Evolutionary conservation across 331 rosid species (phyloP).

Genomic region (Cydonia oblonga): DNA sequence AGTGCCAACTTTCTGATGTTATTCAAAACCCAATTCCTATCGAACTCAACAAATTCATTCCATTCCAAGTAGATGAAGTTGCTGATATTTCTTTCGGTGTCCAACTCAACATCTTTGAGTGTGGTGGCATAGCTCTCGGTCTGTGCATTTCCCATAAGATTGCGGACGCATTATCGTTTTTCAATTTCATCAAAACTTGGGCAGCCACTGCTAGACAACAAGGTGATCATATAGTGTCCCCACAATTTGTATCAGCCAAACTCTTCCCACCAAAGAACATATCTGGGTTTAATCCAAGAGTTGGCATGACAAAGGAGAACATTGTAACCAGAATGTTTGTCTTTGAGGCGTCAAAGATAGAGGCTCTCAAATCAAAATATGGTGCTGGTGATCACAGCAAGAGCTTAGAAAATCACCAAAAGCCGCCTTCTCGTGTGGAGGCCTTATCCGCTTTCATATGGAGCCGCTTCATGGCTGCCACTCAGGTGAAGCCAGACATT

Average conservation of each 20-base stretch:
- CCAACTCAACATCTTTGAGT: constrained; percentile 38
- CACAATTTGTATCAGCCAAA: constrained; percentile 12
- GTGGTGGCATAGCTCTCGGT: constrained; percentile 44
- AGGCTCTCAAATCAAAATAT: constrained; percentile 11
- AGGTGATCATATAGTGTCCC: not conserved
- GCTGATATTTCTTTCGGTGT: constrained; percentile 31
- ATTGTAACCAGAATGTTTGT: constrained; percentile 9
- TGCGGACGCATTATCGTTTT: constrained; percentile 37
- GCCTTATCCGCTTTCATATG: constrained; percentile 28
- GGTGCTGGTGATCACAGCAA: not conserved
- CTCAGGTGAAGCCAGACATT: not conserved
- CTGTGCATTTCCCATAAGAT: constrained; percentile 42
- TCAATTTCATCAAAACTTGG: constrained; percentile 30
- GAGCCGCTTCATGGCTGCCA: constrained; percentile 21
- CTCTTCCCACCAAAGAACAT: constrained; percentile 21
- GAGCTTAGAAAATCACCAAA: not conserved
- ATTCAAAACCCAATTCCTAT: constrained; percentile 21
- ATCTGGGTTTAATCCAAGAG: constrained; percentile 5
- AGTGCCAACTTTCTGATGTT: constrained; percentile 16
- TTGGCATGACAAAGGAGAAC: constrained; percentile 3
- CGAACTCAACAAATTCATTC: constrained; percentile 32
- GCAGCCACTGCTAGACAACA: constrained; percentile 13
- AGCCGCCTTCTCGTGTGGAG: constrained; percentile 23
- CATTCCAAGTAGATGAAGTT: constrained; percentile 31
- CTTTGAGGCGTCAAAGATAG: constrained; percentile 9